Evolutionary conservation across 192 early-diverging fungal species (phyloP).

Genomic region (Physocladia obscura): DNA sequence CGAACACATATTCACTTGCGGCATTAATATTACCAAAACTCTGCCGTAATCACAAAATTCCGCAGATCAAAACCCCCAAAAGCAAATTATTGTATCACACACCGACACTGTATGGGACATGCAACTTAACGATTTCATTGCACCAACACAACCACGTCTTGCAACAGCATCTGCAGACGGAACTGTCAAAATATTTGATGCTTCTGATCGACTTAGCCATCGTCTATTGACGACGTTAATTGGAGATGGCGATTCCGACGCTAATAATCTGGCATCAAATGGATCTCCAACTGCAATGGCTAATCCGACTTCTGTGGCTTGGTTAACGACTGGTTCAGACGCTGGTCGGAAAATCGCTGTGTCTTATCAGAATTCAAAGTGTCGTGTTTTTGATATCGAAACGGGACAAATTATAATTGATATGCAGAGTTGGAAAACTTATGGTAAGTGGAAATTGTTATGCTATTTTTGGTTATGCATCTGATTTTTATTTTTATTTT

Average conservation of each 20-base stretch:
- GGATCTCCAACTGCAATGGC: too few species aligned
- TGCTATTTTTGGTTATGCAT: background rate
- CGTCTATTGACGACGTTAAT: background rate
- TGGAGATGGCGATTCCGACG: background rate
- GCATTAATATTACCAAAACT: background rate
- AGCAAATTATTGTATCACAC: conserved; percentile 71
- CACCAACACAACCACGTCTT: conserved; percentile 20
- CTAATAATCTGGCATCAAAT: too few species aligned
- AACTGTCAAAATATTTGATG: conserved; percentile 80
- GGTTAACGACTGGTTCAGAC: conserved; percentile 43
- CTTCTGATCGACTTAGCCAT: conserved; percentile 4
- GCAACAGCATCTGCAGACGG: conserved; percentile 80
- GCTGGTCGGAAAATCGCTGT: conserved; percentile 63
- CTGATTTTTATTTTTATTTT: conserved; percentile 6
- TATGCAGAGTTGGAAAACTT: conserved; percentile 59
- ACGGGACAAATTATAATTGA: conserved; percentile 59
- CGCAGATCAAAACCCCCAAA: conserved; percentile 8
- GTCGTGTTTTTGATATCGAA: conserved; percentile 77
- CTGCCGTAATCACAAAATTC: background rate
- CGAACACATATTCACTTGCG: background rate
- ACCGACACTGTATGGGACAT: conserved; percentile 86
- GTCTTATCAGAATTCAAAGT: conserved; percentile 59
- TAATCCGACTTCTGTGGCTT: conserved; percentile 73
- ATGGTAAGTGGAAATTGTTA: conserved; percentile 63
- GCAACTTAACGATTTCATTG: conserved; percentile 53